Conservation (phyloP, 2,329 filamentous ascomycete species). For the Piedraia hortae region DNA sequence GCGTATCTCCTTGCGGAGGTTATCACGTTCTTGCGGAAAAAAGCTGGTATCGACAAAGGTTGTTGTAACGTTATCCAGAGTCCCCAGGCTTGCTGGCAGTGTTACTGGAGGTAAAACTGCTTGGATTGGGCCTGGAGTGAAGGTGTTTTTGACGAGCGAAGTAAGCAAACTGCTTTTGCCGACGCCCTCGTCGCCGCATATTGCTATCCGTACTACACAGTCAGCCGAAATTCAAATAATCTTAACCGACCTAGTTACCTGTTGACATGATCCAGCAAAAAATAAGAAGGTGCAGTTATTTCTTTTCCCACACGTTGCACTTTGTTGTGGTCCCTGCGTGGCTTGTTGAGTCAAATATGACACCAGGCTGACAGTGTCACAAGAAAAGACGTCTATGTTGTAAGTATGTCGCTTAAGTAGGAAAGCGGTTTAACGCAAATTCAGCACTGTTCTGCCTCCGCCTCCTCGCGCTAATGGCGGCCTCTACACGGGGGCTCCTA, state of each 20-base stretch:
- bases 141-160: constrained; percentile 87
- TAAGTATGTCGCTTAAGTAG: too few species aligned
- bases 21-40: constrained; percentile 72
- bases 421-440: too few species aligned
- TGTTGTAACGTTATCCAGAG: constrained; percentile 87
- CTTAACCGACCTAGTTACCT: too few species aligned
- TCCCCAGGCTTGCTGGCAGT: constrained; percentile 74
- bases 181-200: constrained; percentile 89
- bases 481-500: constrained; percentile 34
- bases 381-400: too few species aligned
- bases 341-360: too few species aligned
- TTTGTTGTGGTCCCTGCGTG: too few species aligned
- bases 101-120: constrained; percentile 83
- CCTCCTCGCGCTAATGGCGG: constrained; percentile 41
- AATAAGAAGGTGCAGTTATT: too few species aligned
- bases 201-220: constrained; percentile 54
- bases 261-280: too few species aligned
- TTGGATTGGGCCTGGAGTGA: constrained; percentile 68
- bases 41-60: constrained; percentile 95
- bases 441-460: not conserved
- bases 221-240: too few species aligned
- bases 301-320: too few species aligned
- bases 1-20: constrained; percentile 73
- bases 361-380: too few species aligned
- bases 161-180: constrained; percentile 49